These are phyloP conservation scores for Brassica rapa DNA, from an alignment of 345 rosid genomes.

Conservation along the genomic window DNA sequence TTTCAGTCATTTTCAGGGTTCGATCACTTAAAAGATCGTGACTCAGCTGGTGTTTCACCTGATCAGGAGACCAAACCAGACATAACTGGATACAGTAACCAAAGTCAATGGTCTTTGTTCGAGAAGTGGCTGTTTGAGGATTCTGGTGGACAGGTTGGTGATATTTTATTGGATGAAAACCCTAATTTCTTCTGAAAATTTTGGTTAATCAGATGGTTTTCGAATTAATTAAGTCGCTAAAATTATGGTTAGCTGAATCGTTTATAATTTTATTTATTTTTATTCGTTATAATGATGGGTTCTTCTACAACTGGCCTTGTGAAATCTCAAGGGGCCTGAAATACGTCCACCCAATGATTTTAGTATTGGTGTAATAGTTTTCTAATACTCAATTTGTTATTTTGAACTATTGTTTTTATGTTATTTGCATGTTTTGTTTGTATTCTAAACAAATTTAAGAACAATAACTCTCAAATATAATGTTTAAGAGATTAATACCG, in stretches of 20 bases:
- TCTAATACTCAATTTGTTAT: conserved; percentile 1
- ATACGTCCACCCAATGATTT: conserved; percentile 26
- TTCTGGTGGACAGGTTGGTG: conserved; percentile 49
- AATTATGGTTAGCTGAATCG: conserved; percentile 19
- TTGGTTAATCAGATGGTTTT: conserved; percentile 7
- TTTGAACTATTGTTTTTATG: background rate
- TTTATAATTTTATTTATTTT: conserved; percentile 26
- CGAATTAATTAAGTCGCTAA: conserved; percentile 20
- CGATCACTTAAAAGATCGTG: conserved; percentile 56
- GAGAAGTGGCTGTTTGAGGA: conserved; percentile 80
- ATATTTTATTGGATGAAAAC: conserved; percentile 51
- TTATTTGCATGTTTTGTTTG: background rate
- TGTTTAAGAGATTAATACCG: background rate
- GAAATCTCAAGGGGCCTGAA: conserved; percentile 6
- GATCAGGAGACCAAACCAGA: conserved; percentile 53
- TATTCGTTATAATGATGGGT: conserved; percentile 12
- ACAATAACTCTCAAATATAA: background rate
- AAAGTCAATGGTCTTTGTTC: conserved; percentile 56
- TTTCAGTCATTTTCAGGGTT: conserved; percentile 51
- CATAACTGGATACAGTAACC: conserved; percentile 30
- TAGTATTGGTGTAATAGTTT: conserved; percentile 12
- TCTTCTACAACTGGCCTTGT: background rate
- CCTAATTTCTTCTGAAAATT: conserved; percentile 47
- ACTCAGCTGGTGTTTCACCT: conserved; percentile 51
- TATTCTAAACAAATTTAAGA: background rate